These are phyloP conservation scores for Aspergillus baeticus DNA, from an alignment of 495 filamentous ascomycete species.

Conservation along the genomic window DNA sequence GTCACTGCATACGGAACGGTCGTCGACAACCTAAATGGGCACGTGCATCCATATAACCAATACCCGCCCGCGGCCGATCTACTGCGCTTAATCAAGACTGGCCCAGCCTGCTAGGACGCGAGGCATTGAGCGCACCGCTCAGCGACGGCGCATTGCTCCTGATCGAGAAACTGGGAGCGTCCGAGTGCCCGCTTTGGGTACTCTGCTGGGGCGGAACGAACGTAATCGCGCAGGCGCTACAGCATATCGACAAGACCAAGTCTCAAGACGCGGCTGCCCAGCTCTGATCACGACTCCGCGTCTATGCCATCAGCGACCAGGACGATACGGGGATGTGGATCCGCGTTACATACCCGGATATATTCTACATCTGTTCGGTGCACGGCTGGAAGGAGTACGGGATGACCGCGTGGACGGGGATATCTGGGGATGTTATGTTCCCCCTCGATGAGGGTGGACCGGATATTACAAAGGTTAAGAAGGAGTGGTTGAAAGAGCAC, in stretches of 20 bases:
- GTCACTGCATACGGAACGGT: constrained; percentile 37
- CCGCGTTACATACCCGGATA: constrained; percentile 35
- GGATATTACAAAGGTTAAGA: constrained; percentile 29
- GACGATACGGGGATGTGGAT: constrained; percentile 46
- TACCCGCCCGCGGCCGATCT: constrained; percentile 16
- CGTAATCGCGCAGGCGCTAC: constrained; percentile 39
- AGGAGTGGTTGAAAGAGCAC: constrained; percentile 40
- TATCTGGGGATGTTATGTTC: constrained; percentile 42
- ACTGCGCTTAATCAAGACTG: too few species aligned
- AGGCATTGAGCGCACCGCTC: constrained; percentile 12
- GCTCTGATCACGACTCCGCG: too few species aligned
- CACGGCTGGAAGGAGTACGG: constrained; percentile 46
- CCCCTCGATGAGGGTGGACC: constrained; percentile 34
- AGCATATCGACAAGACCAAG: constrained; percentile 20
- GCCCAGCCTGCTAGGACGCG: too few species aligned
- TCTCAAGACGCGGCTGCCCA: too few species aligned
- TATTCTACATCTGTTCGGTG: constrained; percentile 42
- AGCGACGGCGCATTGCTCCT: constrained; percentile 33
- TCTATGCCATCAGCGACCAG: constrained; percentile 42
- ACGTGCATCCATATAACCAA: constrained; percentile 30
- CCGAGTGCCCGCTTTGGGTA: constrained; percentile 34
- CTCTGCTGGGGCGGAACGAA: constrained; percentile 47
- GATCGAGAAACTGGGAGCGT: constrained; percentile 13
- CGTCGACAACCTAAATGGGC: constrained; percentile 37
- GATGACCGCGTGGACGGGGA: constrained; percentile 42